Percentiles rank a stretch among this genome's conserved stretches.
Conservation (phyloP, 345 rosid genomes). For the Carallia brachiata region DNA sequence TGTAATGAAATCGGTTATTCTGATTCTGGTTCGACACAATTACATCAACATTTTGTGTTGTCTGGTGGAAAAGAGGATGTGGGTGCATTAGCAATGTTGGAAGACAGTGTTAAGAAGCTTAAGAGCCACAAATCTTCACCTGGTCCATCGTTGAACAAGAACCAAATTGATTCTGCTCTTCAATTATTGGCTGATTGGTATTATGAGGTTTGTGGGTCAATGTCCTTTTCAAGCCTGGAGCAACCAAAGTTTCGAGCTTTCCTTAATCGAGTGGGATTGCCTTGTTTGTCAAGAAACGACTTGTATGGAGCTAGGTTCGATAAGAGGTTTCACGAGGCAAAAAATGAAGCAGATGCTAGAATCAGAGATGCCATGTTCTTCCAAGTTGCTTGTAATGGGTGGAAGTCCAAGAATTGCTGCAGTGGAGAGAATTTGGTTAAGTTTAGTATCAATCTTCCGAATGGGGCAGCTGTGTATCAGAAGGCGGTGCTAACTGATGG, state of each 20-base stretch:
- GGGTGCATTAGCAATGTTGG: slow-evolving; percentile 53
- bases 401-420: slow-evolving; percentile 42
- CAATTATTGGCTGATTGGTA: slow-evolving; percentile 53
- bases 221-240: slow-evolving; percentile 49
- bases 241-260: slow-evolving; percentile 56
- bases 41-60: slow-evolving; percentile 42
- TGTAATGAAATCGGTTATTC: slow-evolving; percentile 23
- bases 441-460: slow-evolving; percentile 49
- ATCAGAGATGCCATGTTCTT: slow-evolving; percentile 53
- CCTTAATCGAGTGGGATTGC: slow-evolving; percentile 54
- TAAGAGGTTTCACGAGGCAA: slow-evolving; percentile 39
- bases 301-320: slow-evolving; percentile 44
- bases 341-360: slow-evolving; percentile 44
- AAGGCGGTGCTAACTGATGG: slow-evolving; percentile 36
- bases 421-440: slow-evolving; percentile 36
- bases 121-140: slow-evolving; percentile 52
- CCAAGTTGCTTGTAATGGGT: slow-evolving; percentile 52
- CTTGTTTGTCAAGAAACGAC: slow-evolving; percentile 39
- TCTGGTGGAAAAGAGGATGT: slow-evolving; percentile 58
- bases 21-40: slow-evolving; percentile 21
- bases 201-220: slow-evolving; percentile 50
- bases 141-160: slow-evolving; percentile 46
- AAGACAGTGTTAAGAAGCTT: slow-evolving; percentile 55
- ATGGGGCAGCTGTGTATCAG: slow-evolving; percentile 44
- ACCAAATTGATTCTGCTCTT: slow-evolving; percentile 46